Conservation (phyloP, 2,329 filamentous ascomycete species). For the Aspergillus sp. region DNA sequence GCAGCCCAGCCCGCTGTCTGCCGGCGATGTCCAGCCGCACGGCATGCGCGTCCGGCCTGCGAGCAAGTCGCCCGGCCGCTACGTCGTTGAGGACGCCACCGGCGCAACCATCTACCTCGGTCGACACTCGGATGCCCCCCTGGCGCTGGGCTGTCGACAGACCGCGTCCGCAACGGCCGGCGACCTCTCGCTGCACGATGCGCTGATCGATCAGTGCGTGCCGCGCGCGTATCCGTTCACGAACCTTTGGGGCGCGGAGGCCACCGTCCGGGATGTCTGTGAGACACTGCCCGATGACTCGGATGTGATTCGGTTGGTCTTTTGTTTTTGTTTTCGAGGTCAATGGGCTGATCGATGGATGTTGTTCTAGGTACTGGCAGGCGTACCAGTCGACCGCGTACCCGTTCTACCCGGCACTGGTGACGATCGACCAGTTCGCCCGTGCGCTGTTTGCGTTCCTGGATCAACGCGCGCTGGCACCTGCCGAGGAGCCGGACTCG, state of each 20-base stretch:
- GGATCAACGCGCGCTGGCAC: constrained; percentile 6
- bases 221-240: constrained; percentile 22
- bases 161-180: neutral
- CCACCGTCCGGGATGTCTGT: constrained; percentile 14
- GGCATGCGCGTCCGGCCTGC: neutral
- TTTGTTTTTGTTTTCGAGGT: neutral
- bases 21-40: neutral
- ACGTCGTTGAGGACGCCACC: constrained; percentile 21
- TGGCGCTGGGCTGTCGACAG: constrained; percentile 15
- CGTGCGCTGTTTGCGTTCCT: constrained; percentile 16
- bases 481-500: constrained; percentile 5
- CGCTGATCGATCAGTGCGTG: constrained; percentile 17
- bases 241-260: constrained; percentile 21
- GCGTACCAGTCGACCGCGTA: constrained; percentile 16
- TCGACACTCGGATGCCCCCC: constrained; percentile 18
- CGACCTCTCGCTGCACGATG: constrained; percentile 9
- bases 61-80: constrained; percentile 15
- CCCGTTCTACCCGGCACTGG: constrained; percentile 19
- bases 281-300: constrained; percentile 21
- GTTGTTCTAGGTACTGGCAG: constrained; percentile 18
- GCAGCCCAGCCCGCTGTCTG: neutral
- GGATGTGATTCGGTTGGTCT: constrained; percentile 20
- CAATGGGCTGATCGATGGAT: neutral
- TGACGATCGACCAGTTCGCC: constrained; percentile 14
- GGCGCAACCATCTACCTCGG: constrained; percentile 22